These are phyloP conservation scores for Diatrype stigma DNA, from an alignment of 2,329 filamentous ascomycete genomes.

Conservation along the genomic window DNA sequence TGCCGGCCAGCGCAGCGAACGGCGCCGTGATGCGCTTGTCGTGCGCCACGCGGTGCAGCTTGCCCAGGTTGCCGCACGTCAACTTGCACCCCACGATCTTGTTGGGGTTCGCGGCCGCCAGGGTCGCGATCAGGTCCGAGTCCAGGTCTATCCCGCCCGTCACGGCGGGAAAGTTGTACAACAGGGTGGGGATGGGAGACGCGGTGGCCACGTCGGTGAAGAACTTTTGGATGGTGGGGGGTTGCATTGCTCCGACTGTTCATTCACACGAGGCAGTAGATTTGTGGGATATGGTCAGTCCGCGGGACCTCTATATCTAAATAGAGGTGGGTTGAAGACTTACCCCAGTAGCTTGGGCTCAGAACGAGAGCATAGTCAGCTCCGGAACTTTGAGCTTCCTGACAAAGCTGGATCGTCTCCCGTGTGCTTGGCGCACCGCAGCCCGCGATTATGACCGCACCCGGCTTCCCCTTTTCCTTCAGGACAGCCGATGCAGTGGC, in stretches of 20 bases:
- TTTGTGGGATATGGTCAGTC: not conserved
- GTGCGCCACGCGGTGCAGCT: constrained; percentile 33
- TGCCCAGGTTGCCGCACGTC: constrained; percentile 60
- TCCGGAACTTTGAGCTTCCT: constrained; percentile 59
- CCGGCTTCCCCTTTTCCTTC: not conserved
- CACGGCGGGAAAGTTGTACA: constrained; percentile 9
- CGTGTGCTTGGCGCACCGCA: constrained; percentile 5
- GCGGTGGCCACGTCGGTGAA: constrained; percentile 7
- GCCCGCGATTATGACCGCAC: constrained; percentile 3
- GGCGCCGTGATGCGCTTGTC: constrained; percentile 1
- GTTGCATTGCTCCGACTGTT: no score
- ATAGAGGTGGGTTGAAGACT: not conserved
- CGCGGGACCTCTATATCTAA: not conserved
- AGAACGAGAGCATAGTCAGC: constrained; percentile 64
- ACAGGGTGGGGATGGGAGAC: constrained; percentile 4
- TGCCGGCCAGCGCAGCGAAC: constrained; percentile 18
- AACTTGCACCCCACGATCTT: constrained; percentile 37
- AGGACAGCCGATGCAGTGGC: constrained; percentile 1
- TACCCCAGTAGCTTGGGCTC: constrained; percentile 58
- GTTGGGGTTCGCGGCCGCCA: constrained; percentile 1
- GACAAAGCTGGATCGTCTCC: constrained; percentile 43
- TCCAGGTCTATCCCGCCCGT: constrained; percentile 6
- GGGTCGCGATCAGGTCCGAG: constrained; percentile 4
- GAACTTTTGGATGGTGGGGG: not conserved
- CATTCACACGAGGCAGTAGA: not conserved